phyloP scores from a whole-genome alignment of 1,284 basidiomycete genomes.

The Heterobasidion occidentale region DNA sequence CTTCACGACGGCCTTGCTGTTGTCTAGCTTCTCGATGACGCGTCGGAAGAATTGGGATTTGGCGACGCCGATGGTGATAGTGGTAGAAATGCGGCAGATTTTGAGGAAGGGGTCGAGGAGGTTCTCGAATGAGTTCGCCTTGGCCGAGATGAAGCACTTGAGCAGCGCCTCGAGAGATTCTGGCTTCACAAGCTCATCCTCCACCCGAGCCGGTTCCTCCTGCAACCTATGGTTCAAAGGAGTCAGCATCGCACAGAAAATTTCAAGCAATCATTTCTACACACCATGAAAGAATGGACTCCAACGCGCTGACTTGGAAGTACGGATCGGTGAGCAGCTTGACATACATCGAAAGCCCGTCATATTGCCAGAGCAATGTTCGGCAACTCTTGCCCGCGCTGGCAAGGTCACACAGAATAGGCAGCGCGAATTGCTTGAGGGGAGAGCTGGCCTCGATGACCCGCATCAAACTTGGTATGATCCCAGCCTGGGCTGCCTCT shows the following conservation, averaged over 20 bases:
- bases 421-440: conserved; percentile 93
- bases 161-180: conserved; percentile 68
- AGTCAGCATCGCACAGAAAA: too few relatives aligned
- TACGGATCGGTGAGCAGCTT: conserved; percentile 86
- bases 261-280: conserved; percentile 13
- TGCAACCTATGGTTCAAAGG: conserved; percentile 56
- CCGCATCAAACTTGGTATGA: conserved; percentile 84
- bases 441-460: conserved; percentile 86
- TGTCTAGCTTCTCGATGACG: conserved; percentile 77
- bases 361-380: conserved; percentile 82
- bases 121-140: conserved; percentile 92
- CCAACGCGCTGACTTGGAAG: conserved; percentile 92
- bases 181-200: conserved; percentile 76
- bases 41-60: conserved; percentile 82
- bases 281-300: conserved; percentile 86
- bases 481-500: conserved; percentile 92
- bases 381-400: conserved; percentile 90
- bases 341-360: conserved; percentile 79
- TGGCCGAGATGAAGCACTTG: conserved; percentile 80
- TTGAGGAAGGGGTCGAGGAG: conserved; percentile 89
- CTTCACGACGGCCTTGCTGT: conserved; percentile 81
- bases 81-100: conserved; percentile 76
- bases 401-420: conserved; percentile 92
- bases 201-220: conserved; percentile 91
- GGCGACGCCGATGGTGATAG: conserved; percentile 71